phyloP scores from a whole-genome alignment of 2,329 filamentous ascomycete genomes.

The Penicillium sp. region DNA sequence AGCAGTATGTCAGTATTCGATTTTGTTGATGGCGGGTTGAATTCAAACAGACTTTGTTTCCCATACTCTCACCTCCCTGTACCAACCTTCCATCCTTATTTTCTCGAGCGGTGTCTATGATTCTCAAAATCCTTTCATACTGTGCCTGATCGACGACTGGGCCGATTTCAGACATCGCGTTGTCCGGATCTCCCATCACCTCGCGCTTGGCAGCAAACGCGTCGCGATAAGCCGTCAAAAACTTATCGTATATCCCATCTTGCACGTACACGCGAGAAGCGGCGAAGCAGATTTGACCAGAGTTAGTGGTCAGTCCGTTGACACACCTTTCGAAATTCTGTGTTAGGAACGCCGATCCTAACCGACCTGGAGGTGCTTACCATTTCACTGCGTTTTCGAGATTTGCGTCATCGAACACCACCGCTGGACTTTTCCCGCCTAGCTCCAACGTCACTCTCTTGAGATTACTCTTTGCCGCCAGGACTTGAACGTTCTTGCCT shows the following conservation, averaged over 20 bases:
- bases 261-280: conserved; percentile 79
- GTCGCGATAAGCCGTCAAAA: conserved; percentile 53
- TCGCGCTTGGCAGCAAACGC: conserved; percentile 70
- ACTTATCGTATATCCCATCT: conserved; percentile 82
- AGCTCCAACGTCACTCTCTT: conserved; percentile 68
- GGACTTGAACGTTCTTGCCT: conserved; percentile 60
- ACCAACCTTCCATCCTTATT: neutral
- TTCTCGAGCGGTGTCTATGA: neutral
- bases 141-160: neutral
- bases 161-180: no score
- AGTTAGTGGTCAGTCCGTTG: conserved; percentile 50
- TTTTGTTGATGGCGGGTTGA: no score
- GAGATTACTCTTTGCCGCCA: conserved; percentile 61
- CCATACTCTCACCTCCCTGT: neutral
- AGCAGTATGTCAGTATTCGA: no score
- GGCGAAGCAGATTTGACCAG: conserved; percentile 60
- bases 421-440: conserved; percentile 62
- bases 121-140: neutral
- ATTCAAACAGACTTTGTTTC: conserved; percentile 36
- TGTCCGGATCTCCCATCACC: neutral
- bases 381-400: conserved; percentile 68
- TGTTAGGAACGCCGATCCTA: no score
- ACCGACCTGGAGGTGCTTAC: conserved; percentile 32
- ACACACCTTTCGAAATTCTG: conserved; percentile 35
- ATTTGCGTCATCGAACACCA: conserved; percentile 64